Evolutionary conservation across 805 yeast species (phyloP).

Genomic region (Metschnikowia noctiluminum): DNA sequence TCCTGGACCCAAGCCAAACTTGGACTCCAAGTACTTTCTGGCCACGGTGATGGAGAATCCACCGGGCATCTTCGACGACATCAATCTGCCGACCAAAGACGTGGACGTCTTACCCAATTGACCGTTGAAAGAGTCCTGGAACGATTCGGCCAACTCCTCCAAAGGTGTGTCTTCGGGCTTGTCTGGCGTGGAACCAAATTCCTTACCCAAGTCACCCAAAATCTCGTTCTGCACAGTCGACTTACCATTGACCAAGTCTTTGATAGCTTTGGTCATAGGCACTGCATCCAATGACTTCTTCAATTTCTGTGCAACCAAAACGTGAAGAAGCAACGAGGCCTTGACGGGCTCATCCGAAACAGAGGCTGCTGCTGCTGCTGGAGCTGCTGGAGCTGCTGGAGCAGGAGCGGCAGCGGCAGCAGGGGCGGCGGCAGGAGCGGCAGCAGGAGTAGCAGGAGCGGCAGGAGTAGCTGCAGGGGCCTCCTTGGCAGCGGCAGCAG

Average conservation of each 20-base stretch:
- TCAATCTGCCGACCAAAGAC: conserved; percentile 83
- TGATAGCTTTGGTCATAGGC: conserved; percentile 88
- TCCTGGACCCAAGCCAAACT: conserved; percentile 91
- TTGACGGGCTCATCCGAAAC: conserved; percentile 87
- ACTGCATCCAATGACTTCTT: conserved; percentile 85
- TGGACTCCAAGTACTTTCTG: conserved; percentile 84
- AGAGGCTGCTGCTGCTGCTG: conserved; percentile 66
- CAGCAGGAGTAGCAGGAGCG: conserved; percentile 54
- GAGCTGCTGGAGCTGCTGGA: conserved; percentile 31
- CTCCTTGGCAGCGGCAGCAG: conserved; percentile 25
- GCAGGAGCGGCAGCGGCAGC: conserved; percentile 65
- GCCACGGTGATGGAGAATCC: conserved; percentile 92
- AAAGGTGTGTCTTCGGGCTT: conserved; percentile 98
- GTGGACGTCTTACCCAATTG: conserved; percentile 90
- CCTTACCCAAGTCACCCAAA: conserved; percentile 97
- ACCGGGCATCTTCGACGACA: conserved; percentile 99
- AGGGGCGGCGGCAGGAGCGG: conserved; percentile 52
- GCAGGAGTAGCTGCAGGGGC: conserved; percentile 26
- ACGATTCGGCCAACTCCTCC: conserved; percentile 89
- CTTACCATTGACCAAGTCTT: conserved; percentile 97
- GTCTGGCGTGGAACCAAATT: conserved; percentile 96
- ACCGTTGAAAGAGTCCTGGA: conserved; percentile 89
- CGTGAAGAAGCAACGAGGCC: conserved; percentile 79
- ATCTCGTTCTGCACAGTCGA: conserved; percentile 98
- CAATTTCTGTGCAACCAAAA: conserved; percentile 91